Conservation (phyloP, 371 early-diverging fungal genomes). For the Mucor saturninus region DNA sequence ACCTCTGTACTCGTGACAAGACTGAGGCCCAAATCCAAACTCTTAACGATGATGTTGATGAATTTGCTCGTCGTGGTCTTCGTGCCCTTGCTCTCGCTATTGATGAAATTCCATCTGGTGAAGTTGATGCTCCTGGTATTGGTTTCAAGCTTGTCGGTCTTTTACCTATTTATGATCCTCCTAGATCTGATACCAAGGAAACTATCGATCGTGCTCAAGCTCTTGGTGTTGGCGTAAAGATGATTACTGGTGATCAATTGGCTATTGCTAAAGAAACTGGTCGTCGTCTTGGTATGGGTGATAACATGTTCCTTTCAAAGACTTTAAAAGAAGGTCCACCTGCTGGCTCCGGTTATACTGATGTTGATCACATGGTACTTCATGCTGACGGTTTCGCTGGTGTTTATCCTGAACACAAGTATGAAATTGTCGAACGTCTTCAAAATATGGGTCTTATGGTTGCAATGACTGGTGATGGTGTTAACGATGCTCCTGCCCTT, state of each 20-base stretch:
- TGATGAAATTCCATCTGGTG: slow-evolving; percentile 60
- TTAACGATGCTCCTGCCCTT: slow-evolving; percentile 95
- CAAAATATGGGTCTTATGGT: slow-evolving; percentile 82
- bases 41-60: slow-evolving; percentile 70
- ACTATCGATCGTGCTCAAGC: slow-evolving; percentile 83
- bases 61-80: slow-evolving; percentile 81
- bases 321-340: slow-evolving; percentile 77
- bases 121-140: slow-evolving; percentile 44
- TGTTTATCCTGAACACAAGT: slow-evolving; percentile 93
- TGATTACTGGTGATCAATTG: slow-evolving; percentile 95
- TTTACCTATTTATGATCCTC: slow-evolving; percentile 88
- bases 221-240: slow-evolving; percentile 91
- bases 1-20: slow-evolving; percentile 73
- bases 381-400: slow-evolving; percentile 89
- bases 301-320: slow-evolving; percentile 73
- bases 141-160: slow-evolving; percentile 67
- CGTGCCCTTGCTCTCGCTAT: slow-evolving; percentile 81
- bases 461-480: slow-evolving; percentile 96
- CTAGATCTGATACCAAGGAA: slow-evolving; percentile 79
- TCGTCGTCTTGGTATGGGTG: slow-evolving; percentile 74
- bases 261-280: slow-evolving; percentile 91
- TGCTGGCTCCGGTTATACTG: slow-evolving; percentile 70
- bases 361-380: slow-evolving; percentile 80
- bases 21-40: slow-evolving; percentile 56
- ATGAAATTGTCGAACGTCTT: slow-evolving; percentile 89